Conservation (phyloP, 306 rosid genomes). For the Prinsepia uniflora region DNA sequence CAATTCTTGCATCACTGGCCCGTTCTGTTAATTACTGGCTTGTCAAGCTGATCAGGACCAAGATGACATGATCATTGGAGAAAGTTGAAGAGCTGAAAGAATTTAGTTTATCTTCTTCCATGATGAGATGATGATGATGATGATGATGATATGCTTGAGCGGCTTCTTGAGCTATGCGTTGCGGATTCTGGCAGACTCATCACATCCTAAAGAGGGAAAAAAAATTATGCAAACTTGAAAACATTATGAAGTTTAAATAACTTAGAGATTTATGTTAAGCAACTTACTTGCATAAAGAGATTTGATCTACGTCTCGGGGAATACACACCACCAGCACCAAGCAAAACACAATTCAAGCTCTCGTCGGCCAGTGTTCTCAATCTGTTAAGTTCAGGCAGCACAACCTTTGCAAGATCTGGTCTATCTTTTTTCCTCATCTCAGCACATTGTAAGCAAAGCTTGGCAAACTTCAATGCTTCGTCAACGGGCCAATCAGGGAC, state of each 20-base stretch:
- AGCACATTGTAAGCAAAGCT: constrained; percentile 18
- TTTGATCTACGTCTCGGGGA: background rate
- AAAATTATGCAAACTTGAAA: background rate
- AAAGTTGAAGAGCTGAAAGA: no score
- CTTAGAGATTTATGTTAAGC: background rate
- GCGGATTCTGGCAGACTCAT: constrained; percentile 5
- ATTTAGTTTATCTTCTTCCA: no score
- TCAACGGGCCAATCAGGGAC: constrained; percentile 23
- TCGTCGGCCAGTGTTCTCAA: constrained; percentile 9
- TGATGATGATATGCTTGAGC: constrained; percentile 6
- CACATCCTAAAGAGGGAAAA: constrained; percentile 3
- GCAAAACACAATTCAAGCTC: constrained; percentile 2
- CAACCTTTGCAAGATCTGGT: constrained; percentile 21
- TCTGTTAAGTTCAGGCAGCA: constrained; percentile 19
- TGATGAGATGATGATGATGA: no score
- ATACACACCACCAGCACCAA: background rate
- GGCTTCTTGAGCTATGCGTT: constrained; percentile 7
- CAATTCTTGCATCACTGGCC: no score
- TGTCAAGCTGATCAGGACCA: no score
- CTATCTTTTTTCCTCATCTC: constrained; percentile 22
- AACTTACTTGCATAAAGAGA: constrained; percentile 2
- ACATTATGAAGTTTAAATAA: background rate
- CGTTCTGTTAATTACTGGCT: no score
- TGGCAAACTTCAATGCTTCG: constrained; percentile 21
- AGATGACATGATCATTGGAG: no score